Evolutionary conservation across 2,329 filamentous ascomycete genomes (phyloP).

Genomic region (Colletotrichum echinochloae): DNA sequence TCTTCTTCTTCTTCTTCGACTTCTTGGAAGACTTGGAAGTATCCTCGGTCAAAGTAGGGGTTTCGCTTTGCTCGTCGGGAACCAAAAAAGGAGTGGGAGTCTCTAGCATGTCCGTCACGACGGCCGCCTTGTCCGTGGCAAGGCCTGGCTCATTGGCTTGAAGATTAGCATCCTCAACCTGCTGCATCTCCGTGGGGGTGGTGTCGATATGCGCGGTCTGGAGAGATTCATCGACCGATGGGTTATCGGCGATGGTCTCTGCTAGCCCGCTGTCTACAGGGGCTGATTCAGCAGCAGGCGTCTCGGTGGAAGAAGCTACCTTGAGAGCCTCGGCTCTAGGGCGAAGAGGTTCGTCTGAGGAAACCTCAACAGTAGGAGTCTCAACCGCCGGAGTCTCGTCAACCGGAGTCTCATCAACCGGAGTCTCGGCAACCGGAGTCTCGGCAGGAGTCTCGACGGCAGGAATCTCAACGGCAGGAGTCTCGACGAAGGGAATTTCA

Average conservation of each 20-base stretch:
- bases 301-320: not conserved
- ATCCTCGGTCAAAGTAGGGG: constrained; percentile 14
- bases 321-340: not conserved
- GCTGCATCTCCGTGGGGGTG: not conserved
- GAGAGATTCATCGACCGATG: not conserved
- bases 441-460: not conserved
- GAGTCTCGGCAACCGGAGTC: not conserved
- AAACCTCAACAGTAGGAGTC: constrained; percentile 6
- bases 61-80: constrained; percentile 18
- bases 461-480: not conserved
- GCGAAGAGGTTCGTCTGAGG: not conserved
- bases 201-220: not conserved
- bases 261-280: no score
- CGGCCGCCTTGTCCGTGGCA: not conserved
- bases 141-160: not conserved
- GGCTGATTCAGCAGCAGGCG: not conserved
- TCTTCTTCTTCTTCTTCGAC: constrained; percentile 41
- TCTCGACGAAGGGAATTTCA: not conserved
- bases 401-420: constrained; percentile 4
- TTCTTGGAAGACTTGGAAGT: constrained; percentile 23
- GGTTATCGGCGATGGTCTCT: not conserved
- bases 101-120: constrained; percentile 2
- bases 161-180: not conserved
- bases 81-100: constrained; percentile 18
- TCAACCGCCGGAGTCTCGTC: not conserved